phyloP scores from a whole-genome alignment of 192 early-diverging fungal species.

The Rhizoclosmatium sp. region DNA sequence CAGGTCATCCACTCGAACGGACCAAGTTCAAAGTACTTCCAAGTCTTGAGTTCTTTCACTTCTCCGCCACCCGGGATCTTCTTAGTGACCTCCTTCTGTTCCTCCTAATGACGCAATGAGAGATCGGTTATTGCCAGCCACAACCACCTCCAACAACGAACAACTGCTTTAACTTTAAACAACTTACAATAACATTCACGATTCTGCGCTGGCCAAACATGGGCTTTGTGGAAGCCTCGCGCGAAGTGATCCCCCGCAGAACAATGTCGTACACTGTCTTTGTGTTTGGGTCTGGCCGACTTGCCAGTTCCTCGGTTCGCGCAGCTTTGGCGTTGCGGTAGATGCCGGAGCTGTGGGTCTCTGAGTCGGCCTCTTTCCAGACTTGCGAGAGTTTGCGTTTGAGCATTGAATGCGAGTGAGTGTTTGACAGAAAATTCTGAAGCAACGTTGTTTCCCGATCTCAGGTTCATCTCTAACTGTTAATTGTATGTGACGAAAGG shows the following conservation, averaged over 20 bases:
- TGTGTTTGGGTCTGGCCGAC: not conserved
- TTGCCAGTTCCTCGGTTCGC: not conserved
- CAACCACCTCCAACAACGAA: not conserved
- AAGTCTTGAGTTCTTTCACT: constrained; percentile 75
- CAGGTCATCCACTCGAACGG: constrained; percentile 85
- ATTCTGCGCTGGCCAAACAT: constrained; percentile 27
- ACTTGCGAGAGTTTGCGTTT: constrained; percentile 3
- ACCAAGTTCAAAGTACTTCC: constrained; percentile 82
- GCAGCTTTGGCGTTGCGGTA: constrained; percentile 23
- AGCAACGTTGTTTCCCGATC: too few relatives aligned
- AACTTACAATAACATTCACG: constrained; percentile 9
- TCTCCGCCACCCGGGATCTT: constrained; percentile 57
- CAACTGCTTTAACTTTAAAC: not conserved
- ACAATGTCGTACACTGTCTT: constrained; percentile 24
- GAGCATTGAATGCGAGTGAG: not conserved
- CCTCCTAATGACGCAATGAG: constrained; percentile 49
- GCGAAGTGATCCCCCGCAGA: constrained; percentile 3
- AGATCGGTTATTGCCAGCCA: not conserved
- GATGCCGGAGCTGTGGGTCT: not conserved
- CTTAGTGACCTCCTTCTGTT: constrained; percentile 78
- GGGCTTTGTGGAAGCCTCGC: not conserved
- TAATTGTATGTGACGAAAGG: too few relatives aligned
- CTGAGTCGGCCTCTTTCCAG: not conserved
- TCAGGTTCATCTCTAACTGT: too few relatives aligned
- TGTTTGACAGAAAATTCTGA: too few relatives aligned